These are phyloP conservation scores for Acrodontium crateriforme DNA, from an alignment of 2,329 filamentous ascomycete genomes.

Conservation along the genomic window DNA sequence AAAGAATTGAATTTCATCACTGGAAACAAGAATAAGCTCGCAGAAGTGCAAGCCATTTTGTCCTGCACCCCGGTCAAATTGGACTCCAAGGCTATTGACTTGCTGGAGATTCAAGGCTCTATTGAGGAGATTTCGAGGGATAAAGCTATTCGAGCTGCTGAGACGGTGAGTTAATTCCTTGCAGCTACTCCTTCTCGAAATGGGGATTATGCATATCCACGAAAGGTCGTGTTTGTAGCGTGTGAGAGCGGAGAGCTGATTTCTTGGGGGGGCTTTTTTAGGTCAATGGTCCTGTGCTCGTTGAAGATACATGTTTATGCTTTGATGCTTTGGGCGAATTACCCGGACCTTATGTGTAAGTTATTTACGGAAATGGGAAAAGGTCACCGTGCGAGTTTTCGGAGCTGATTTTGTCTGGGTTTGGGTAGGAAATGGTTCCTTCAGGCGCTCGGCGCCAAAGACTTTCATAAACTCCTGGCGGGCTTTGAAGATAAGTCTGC, in stretches of 20 bases:
- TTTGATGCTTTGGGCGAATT: slow-evolving; percentile 84
- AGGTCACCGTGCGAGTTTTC: background rate
- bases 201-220: too few relatives aligned
- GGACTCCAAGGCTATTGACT: slow-evolving; percentile 59
- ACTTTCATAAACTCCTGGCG: slow-evolving; percentile 79
- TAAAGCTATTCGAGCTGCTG: slow-evolving; percentile 74
- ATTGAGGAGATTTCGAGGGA: slow-evolving; percentile 83
- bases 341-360: slow-evolving; percentile 89
- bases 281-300: slow-evolving; percentile 76
- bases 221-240: slow-evolving; percentile 2
- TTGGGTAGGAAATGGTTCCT: slow-evolving; percentile 98
- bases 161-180: slow-evolving; percentile 55
- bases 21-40: slow-evolving; percentile 86
- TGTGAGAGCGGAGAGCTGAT: slow-evolving; percentile 1
- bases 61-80: slow-evolving; percentile 55
- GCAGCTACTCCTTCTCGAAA: too few relatives aligned
- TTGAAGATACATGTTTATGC: slow-evolving; percentile 90
- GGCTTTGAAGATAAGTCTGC: slow-evolving; percentile 84
- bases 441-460: slow-evolving; percentile 62
- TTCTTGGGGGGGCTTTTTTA: slow-evolving; percentile 30
- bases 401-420: too few relatives aligned
- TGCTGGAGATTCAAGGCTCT: slow-evolving; percentile 81
- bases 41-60: slow-evolving; percentile 79
- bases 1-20: slow-evolving; percentile 81
- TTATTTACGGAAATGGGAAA: too few relatives aligned